Conservation (phyloP, 495 filamentous ascomycete genomes). For the Paragyromitra xinjiangensis region DNA sequence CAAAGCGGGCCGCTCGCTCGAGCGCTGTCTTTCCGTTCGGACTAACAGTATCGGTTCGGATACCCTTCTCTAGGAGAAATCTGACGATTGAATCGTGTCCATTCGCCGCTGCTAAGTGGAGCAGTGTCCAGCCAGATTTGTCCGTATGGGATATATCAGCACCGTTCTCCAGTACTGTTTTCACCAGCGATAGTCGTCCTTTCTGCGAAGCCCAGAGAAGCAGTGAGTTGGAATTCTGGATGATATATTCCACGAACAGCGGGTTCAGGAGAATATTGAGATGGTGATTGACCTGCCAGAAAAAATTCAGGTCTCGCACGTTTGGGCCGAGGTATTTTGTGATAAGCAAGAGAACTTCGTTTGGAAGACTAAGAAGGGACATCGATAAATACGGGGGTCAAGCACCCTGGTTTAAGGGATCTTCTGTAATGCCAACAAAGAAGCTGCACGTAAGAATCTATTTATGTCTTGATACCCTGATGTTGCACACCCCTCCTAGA, state of each 20-base stretch:
- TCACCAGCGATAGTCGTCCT: background rate
- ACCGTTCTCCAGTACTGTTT: background rate
- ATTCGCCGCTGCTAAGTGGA: background rate
- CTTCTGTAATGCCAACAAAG: background rate
- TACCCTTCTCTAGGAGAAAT: slow-evolving; percentile 1
- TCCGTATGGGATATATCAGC: background rate
- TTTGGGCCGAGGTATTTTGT: background rate
- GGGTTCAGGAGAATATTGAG: background rate
- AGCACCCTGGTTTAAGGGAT: background rate
- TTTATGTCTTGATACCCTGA: background rate
- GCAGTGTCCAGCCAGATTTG: background rate
- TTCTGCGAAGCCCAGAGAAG: background rate
- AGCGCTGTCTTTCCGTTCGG: background rate
- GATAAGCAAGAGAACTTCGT: slow-evolving; percentile 1
- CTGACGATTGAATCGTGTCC: background rate
- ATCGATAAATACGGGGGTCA: background rate
- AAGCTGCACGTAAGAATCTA: background rate
- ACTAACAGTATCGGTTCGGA: background rate
- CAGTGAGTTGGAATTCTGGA: background rate
- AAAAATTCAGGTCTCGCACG: background rate
- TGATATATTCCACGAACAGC: background rate
- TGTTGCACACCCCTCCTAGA: background rate
- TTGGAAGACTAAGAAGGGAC: background rate
- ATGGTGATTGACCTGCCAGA: background rate
- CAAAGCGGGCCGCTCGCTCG: background rate